phyloP scores from a whole-genome alignment of 345 rosid species.

The Salix exigua region DNA sequence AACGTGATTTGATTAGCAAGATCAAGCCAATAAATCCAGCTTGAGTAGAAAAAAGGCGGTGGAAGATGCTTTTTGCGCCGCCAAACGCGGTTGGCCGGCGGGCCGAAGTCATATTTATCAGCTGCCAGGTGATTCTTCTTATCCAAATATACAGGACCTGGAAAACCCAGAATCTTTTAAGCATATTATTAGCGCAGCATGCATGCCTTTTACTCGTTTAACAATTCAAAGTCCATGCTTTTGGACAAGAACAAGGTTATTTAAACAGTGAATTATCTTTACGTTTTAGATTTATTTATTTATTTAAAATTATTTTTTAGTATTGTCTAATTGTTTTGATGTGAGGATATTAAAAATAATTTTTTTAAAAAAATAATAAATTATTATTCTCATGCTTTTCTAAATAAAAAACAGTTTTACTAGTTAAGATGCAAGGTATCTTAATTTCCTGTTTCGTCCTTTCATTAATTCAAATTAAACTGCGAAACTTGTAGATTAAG shows the following conservation, averaged over 20 bases:
- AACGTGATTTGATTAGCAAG: background rate
- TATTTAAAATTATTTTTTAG: no score
- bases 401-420: no score
- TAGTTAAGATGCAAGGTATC: background rate
- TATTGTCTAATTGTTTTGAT: no score
- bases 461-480: background rate
- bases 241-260: background rate
- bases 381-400: no score
- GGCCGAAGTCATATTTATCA: background rate
- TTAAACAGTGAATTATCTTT: no score
- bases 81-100: no score
- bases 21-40: background rate
- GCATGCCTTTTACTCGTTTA: background rate
- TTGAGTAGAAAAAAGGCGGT: background rate
- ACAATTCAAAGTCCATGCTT: background rate
- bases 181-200: background rate
- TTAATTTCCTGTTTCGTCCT: background rate
- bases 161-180: background rate
- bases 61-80: rapidly evolving
- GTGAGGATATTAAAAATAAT: no score
- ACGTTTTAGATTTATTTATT: no score
- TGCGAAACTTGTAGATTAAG: background rate
- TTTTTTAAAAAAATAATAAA: no score
- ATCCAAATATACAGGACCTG: background rate
- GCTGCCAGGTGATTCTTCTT: background rate